A percentile compares a stretch with the other conserved stretches of the same genome.
Evolutionary conservation across 495 filamentous ascomycete species (phyloP).

Genomic region (Xylaria nigripes): DNA sequence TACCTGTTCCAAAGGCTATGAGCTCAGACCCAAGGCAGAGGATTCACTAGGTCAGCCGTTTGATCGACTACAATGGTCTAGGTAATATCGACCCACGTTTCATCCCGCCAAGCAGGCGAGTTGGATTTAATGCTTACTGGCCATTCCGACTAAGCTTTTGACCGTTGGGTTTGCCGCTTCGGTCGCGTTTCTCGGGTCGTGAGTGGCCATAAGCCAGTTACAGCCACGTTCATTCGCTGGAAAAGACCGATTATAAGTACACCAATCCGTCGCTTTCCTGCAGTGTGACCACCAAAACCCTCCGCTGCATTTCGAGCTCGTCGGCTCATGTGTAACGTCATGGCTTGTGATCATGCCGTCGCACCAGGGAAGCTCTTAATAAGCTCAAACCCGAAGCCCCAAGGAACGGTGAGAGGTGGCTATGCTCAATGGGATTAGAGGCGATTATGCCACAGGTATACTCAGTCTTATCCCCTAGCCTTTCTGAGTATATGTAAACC

Average conservation of each 20-base stretch:
- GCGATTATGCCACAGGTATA: neutral
- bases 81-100: neutral
- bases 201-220: neutral
- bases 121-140: neutral
- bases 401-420: conserved; percentile 7
- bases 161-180: neutral
- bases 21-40: neutral
- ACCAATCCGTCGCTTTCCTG: conserved; percentile 2
- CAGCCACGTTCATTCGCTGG: neutral
- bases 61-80: neutral
- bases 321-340: neutral
- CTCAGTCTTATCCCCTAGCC: neutral
- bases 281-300: conserved; percentile 1
- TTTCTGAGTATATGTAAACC: no score
- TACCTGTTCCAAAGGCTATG: neutral
- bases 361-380: neutral
- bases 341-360: neutral
- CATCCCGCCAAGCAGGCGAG: neutral
- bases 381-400: neutral
- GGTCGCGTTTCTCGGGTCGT: neutral
- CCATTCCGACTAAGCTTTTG: neutral
- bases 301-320: neutral
- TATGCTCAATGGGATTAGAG: neutral
- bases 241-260: neutral
- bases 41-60: neutral